A percentile compares a stretch with the other conserved stretches of the same genome.
Conservation (phyloP, 2,329 filamentous ascomycete species). For the Aspergillus clavatus region DNA sequence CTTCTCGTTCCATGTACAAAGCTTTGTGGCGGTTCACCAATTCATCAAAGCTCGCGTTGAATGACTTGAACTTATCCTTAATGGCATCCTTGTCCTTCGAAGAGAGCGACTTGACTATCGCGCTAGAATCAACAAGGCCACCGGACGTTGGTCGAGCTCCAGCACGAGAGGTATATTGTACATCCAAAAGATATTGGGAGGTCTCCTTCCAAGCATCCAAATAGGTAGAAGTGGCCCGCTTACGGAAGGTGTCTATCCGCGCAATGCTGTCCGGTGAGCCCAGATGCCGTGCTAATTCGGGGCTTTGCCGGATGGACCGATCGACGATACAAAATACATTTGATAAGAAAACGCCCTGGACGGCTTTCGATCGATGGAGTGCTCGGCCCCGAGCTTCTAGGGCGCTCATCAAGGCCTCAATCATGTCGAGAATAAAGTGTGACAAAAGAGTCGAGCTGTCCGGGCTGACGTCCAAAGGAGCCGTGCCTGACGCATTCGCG, state of each 20-base stretch:
- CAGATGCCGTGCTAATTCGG: slow-evolving; percentile 70
- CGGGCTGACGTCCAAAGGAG: slow-evolving; percentile 78
- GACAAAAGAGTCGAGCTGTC: slow-evolving; percentile 85
- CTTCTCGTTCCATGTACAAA: slow-evolving; percentile 86
- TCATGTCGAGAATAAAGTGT: slow-evolving; percentile 83
- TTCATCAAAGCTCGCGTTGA: slow-evolving; percentile 88
- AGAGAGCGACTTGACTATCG: slow-evolving; percentile 74
- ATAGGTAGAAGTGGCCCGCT: slow-evolving; percentile 77
- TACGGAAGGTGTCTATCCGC: slow-evolving; percentile 76
- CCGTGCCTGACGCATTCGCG: slow-evolving; percentile 61
- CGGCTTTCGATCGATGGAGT: slow-evolving; percentile 70
- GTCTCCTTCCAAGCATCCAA: slow-evolving; percentile 84
- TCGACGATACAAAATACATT: slow-evolving; percentile 84
- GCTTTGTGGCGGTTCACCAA: slow-evolving; percentile 76
- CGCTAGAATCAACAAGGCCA: slow-evolving; percentile 64
- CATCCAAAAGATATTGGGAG: slow-evolving; percentile 78
- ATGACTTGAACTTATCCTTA: slow-evolving; percentile 90
- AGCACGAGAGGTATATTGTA: slow-evolving; percentile 80
- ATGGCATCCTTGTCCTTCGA: slow-evolving; percentile 94
- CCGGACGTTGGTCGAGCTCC: slow-evolving; percentile 65
- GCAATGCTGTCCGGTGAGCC: slow-evolving; percentile 56
- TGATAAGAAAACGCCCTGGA: slow-evolving; percentile 82
- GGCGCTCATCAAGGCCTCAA: slow-evolving; percentile 71
- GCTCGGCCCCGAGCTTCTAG: slow-evolving; percentile 69
- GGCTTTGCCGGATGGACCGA: slow-evolving; percentile 69